A percentile compares a stretch with the other conserved stretches of the same genome.
These are phyloP conservation scores for Jackrogersella minutella DNA, from an alignment of 495 filamentous ascomycete genomes.

Conservation along the genomic window DNA sequence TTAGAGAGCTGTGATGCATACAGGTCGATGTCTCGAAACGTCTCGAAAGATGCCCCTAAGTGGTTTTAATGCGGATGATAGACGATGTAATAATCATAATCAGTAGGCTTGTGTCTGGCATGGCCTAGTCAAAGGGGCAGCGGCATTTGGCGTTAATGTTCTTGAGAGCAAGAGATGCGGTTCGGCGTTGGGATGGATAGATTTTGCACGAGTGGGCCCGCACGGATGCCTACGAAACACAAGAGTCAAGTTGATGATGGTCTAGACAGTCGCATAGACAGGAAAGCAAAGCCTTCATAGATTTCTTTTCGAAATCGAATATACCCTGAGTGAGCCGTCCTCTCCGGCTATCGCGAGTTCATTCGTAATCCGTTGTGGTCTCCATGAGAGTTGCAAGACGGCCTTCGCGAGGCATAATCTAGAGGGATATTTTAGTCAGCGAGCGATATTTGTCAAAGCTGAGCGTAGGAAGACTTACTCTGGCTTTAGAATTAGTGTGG, in stretches of 20 bases:
- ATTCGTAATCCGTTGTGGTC: conserved; percentile 56
- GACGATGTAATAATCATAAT: conserved; percentile 35
- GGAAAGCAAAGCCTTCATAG: conserved; percentile 17
- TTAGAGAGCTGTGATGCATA: conserved; percentile 48
- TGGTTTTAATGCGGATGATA: conserved; percentile 1
- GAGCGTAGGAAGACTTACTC: conserved; percentile 43
- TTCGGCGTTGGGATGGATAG: conserved; percentile 36
- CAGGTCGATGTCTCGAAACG: background rate
- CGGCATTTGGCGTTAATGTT: conserved; percentile 27
- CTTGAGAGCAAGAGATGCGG: conserved; percentile 5
- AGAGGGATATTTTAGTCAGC: conserved; percentile 5
- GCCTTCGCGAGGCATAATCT: conserved; percentile 71
- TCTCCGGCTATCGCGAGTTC: conserved; percentile 84
- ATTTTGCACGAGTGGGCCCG: conserved; percentile 5
- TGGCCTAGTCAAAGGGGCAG: conserved; percentile 8
- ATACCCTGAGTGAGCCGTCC: conserved; percentile 81
- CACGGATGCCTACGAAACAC: conserved; percentile 10
- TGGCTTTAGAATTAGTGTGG: conserved; percentile 53
- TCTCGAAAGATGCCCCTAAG: background rate
- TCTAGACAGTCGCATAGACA: conserved; percentile 16
- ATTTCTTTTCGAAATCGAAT: conserved; percentile 55
- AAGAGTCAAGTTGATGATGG: background rate
- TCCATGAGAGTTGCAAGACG: conserved; percentile 80
- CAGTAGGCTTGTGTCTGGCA: conserved; percentile 12
- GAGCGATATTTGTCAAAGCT: conserved; percentile 11